phyloP scores from a whole-genome alignment of 2,329 filamentous ascomycete species.

The Pseudocercospora ulei region DNA sequence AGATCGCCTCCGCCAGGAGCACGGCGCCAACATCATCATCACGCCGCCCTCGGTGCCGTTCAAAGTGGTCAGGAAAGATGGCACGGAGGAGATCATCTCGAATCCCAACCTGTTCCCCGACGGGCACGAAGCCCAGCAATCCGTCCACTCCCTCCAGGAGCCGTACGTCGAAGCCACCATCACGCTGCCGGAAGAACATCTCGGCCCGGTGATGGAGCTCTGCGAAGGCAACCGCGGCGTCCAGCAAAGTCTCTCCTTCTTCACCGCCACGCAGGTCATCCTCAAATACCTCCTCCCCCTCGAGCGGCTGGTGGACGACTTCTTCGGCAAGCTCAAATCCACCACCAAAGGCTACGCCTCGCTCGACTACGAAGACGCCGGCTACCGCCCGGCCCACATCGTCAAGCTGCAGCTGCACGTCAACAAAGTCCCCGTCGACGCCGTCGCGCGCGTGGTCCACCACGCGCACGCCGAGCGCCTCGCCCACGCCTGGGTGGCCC shows the following conservation, averaged over 20 bases:
- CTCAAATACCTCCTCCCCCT: conserved; percentile 84
- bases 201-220: conserved; percentile 88
- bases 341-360: conserved; percentile 90
- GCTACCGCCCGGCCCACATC: conserved; percentile 69
- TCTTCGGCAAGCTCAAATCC: conserved; percentile 94
- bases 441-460: conserved; percentile 84
- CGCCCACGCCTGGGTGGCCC: conserved; percentile 78
- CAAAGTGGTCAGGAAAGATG: conserved; percentile 68
- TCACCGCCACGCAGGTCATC: conserved; percentile 85
- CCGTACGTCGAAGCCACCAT: conserved; percentile 74
- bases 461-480: conserved; percentile 68
- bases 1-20: conserved; percentile 85
- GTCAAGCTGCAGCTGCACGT: conserved; percentile 87
- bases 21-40: conserved; percentile 90
- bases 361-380: conserved; percentile 92
- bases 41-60: conserved; percentile 92
- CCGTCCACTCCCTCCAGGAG: conserved; percentile 56
- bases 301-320: conserved; percentile 84
- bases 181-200: conserved; percentile 84
- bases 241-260: conserved; percentile 81
- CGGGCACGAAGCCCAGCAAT: conserved; percentile 47
- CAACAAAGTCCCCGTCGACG: conserved; percentile 87
- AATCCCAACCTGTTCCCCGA: conserved; percentile 87
- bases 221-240: conserved; percentile 83
- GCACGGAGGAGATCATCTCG: conserved; percentile 66